Percentiles rank a stretch among this genome's conserved stretches.
Evolutionary conservation across 345 rosid species (phyloP).

Genomic region (Gossypium longicalyx): DNA sequence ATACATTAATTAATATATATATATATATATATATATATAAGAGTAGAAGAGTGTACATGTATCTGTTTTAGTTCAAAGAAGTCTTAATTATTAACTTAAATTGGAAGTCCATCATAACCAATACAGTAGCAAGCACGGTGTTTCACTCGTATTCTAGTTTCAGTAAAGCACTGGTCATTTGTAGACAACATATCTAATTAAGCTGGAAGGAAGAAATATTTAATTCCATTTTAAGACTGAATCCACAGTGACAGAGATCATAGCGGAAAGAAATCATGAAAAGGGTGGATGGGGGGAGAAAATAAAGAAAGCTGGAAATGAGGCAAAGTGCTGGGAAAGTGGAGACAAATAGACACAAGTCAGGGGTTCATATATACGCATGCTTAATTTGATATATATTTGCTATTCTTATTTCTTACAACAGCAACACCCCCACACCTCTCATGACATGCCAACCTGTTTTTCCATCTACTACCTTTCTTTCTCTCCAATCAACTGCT

Average conservation of each 20-base stretch:
- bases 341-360: background rate
- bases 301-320: background rate
- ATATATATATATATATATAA: background rate
- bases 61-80: too few species aligned
- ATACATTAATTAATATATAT: background rate
- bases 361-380: background rate
- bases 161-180: background rate
- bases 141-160: background rate
- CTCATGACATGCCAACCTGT: conserved; percentile 1
- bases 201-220: too few species aligned
- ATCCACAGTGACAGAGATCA: background rate
- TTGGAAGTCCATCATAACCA: too few species aligned
- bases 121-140: background rate
- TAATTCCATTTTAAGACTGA: too few species aligned
- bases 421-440: background rate
- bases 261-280: background rate
- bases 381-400: background rate
- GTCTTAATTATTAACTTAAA: too few species aligned
- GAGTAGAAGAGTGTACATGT: too few species aligned
- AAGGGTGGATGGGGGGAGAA: background rate
- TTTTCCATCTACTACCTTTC: background rate
- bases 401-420: background rate
- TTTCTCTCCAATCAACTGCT: background rate
- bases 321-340: background rate
- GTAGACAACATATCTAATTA: background rate